Evolutionary conservation across 2,329 filamentous ascomycete species (phyloP).

Genomic region (Colletotrichum simmondsii): DNA sequence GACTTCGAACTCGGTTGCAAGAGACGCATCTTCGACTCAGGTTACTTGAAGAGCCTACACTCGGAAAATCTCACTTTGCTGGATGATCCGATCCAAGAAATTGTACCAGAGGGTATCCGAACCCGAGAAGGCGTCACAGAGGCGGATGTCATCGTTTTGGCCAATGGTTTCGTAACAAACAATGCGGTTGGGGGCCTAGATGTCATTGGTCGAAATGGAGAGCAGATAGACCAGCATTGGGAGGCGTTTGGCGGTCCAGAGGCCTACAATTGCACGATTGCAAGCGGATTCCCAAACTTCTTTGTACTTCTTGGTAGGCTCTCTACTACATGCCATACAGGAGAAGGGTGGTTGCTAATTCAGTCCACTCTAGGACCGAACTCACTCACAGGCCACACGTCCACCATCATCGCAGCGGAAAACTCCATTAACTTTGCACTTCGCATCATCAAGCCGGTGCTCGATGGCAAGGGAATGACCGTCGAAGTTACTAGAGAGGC

Average conservation of each 20-base stretch:
- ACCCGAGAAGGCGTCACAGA: conserved; percentile 52
- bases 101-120: conserved; percentile 54
- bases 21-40: conserved; percentile 68
- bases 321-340: no score
- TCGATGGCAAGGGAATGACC: conserved; percentile 45
- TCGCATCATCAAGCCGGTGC: conserved; percentile 64
- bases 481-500: conserved; percentile 47
- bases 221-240: conserved; percentile 66
- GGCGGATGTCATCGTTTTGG: conserved; percentile 70
- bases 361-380: conserved; percentile 60
- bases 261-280: conserved; percentile 68
- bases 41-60: conserved; percentile 65
- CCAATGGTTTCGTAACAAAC: conserved; percentile 70
- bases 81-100: conserved; percentile 57
- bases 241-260: conserved; percentile 67
- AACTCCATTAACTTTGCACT: conserved; percentile 71
- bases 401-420: conserved; percentile 68
- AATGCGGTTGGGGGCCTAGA: conserved; percentile 64
- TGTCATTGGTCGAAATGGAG: conserved; percentile 61
- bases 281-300: conserved; percentile 73
- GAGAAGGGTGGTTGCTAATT: not conserved
- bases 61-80: conserved; percentile 58
- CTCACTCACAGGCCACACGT: conserved; percentile 69
- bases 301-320: conserved; percentile 65
- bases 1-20: conserved; percentile 73